Conservation (phyloP, 768 basidiomycete genomes). For the Psilocybe sp. region DNA sequence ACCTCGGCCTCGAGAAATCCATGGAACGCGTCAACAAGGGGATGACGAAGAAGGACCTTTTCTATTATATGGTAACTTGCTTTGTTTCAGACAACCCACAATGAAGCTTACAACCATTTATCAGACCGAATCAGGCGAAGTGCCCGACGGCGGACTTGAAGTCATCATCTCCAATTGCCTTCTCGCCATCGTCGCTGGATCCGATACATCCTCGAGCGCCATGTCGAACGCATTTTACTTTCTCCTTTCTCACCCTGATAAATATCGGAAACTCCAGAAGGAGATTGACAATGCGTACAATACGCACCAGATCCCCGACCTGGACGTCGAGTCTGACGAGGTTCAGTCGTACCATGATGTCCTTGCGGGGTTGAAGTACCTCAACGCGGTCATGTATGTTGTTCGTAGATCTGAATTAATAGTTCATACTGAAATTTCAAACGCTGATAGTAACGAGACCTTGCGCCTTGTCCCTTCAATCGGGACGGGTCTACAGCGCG, state of each 20-base stretch:
- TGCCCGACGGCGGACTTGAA: too few species aligned
- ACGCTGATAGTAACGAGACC: constrained; percentile 28
- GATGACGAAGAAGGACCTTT: too few species aligned
- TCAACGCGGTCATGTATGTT: constrained; percentile 33
- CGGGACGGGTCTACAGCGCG: constrained; percentile 27
- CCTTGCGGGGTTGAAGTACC: constrained; percentile 7
- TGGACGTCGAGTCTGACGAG: not conserved
- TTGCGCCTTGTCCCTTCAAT: constrained; percentile 35
- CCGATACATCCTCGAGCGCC: constrained; percentile 22
- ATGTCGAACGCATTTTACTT: constrained; percentile 20
- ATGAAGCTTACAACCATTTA: too few species aligned
- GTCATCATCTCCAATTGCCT: constrained; percentile 9
- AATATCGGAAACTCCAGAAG: constrained; percentile 17
- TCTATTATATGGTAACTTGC: too few species aligned
- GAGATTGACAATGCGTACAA: constrained; percentile 21
- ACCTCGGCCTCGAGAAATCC: too few species aligned
- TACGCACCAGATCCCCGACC: constrained; percentile 3
- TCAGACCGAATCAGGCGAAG: too few species aligned
- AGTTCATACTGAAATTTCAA: not conserved
- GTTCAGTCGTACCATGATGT: too few species aligned
- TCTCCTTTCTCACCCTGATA: constrained; percentile 19
- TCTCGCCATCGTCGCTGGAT: constrained; percentile 25
- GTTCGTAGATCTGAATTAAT: not conserved
- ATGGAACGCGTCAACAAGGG: too few species aligned
- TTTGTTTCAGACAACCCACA: too few species aligned